phyloP scores from a whole-genome alignment of 345 rosid genomes.

The Pistacia atlantica region DNA sequence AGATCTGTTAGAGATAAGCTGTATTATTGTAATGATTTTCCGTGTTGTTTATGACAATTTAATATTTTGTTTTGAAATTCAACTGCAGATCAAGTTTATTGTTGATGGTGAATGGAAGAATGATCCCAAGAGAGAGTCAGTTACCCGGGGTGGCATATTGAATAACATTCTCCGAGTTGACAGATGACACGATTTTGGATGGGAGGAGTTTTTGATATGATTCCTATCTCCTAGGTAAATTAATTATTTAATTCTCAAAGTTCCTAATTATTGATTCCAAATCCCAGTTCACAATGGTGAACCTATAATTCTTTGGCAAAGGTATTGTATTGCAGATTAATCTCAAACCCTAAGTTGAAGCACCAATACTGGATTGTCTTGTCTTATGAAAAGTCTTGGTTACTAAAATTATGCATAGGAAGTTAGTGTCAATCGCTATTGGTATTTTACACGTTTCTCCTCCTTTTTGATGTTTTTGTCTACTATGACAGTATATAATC shows the following conservation, averaged over 20 bases:
- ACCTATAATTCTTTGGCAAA: background rate
- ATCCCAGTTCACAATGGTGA: slow-evolving; percentile 3
- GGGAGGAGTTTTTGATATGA: background rate
- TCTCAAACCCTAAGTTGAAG: background rate
- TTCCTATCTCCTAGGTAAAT: slow-evolving; percentile 8
- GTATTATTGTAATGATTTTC: background rate
- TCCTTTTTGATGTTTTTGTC: background rate
- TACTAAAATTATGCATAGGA: background rate
- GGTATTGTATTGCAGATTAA: background rate
- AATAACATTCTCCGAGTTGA: slow-evolving; percentile 80
- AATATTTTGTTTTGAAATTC: slow-evolving; percentile 5
- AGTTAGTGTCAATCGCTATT: background rate
- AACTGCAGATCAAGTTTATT: slow-evolving; percentile 73
- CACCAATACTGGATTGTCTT: background rate
- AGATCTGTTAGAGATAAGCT: background rate
- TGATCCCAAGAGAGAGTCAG: slow-evolving; percentile 67
- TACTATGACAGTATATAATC: background rate
- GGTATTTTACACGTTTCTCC: slow-evolving; percentile 4
- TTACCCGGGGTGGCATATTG: slow-evolving; percentile 51
- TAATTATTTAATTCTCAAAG: background rate
- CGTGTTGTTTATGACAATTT: background rate
- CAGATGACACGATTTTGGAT: slow-evolving; percentile 26
- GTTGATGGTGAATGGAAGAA: slow-evolving; percentile 81
- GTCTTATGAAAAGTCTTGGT: background rate
- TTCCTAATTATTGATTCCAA: background rate